A percentile compares a stretch with the other conserved stretches of the same genome.
Conservation (phyloP, 2,329 filamentous ascomycete species). For the Plenodomus biglobosus region DNA sequence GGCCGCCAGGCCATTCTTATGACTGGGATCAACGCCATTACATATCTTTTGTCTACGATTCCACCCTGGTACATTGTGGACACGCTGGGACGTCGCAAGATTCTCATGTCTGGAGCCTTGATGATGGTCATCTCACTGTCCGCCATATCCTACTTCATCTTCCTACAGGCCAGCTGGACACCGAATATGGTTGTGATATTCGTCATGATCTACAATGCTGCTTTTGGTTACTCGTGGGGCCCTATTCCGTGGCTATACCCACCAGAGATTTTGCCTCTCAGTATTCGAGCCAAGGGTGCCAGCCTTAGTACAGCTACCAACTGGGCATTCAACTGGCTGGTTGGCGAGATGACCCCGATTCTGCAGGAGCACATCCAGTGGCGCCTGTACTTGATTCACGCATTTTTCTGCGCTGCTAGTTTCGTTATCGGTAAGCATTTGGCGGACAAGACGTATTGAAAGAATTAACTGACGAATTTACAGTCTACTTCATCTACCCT, state of each 20-base stretch:
- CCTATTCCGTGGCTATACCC: constrained; percentile 98
- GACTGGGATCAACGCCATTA: constrained; percentile 93
- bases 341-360: constrained; percentile 92
- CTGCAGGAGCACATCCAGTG: constrained; percentile 90
- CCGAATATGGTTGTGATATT: constrained; percentile 86
- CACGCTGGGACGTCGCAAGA: constrained; percentile 82
- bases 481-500: constrained; percentile 96
- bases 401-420: constrained; percentile 93
- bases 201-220: constrained; percentile 98
- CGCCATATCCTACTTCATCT: constrained; percentile 92
- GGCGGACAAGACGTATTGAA: not conserved
- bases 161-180: constrained; percentile 76
- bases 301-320: constrained; percentile 95
- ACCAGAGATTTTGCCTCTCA: constrained; percentile 95
- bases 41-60: constrained; percentile 88
- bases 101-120: constrained; percentile 84
- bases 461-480: constrained; percentile 21
- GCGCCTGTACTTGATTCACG: constrained; percentile 92
- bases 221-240: constrained; percentile 97
- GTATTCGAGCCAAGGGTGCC: constrained; percentile 94
- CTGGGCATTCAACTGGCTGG: constrained; percentile 98
- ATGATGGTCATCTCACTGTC: constrained; percentile 89
- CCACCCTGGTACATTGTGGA: constrained; percentile 98
- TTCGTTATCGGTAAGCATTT: constrained; percentile 84
- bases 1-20: constrained; percentile 91